Evolutionary conservation across 2,329 filamentous ascomycete genomes (phyloP).

Genomic region (Aulographum hederae): DNA sequence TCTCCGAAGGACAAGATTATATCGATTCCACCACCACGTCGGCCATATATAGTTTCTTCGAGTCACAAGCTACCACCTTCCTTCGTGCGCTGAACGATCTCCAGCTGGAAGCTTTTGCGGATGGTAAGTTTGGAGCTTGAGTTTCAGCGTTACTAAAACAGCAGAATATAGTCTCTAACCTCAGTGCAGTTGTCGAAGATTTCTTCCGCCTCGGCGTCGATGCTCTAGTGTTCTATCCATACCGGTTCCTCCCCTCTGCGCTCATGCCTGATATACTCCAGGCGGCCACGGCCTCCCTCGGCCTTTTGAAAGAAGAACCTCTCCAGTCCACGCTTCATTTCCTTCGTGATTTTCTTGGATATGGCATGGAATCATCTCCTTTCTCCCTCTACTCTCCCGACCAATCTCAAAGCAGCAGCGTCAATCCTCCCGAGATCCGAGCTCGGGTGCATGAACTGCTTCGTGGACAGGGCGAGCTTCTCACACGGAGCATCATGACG

Average conservation of each 20-base stretch:
- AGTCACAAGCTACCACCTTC: conserved; percentile 80
- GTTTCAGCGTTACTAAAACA: background rate
- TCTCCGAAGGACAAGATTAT: conserved; percentile 74
- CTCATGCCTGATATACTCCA: conserved; percentile 72
- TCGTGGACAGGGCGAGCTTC: conserved; percentile 48
- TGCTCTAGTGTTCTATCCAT: conserved; percentile 80
- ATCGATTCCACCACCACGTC: conserved; percentile 68
- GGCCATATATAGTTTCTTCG: conserved; percentile 86
- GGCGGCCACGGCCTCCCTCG: conserved; percentile 70
- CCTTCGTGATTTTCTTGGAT: conserved; percentile 73
- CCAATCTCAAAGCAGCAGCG: conserved; percentile 33
- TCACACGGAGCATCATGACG: conserved; percentile 79
- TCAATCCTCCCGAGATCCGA: conserved; percentile 51
- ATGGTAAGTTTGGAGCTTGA: conserved; percentile 34
- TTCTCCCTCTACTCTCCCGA: conserved; percentile 35
- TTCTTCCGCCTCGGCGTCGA: conserved; percentile 91
- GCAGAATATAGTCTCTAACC: conserved; percentile 6
- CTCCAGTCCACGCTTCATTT: conserved; percentile 86
- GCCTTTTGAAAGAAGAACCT: conserved; percentile 79
- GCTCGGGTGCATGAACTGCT: conserved; percentile 57
- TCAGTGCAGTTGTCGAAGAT: conserved; percentile 59
- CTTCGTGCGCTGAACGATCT: conserved; percentile 77
- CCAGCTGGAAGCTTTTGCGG: conserved; percentile 57
- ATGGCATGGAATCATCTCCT: conserved; percentile 55
- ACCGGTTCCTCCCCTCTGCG: conserved; percentile 60